Evolutionary conservation across 345 rosid genomes (phyloP), one percentile per base, ranked within the genome.

Genomic region (Eucalyptus camaldulensis): DNA sequence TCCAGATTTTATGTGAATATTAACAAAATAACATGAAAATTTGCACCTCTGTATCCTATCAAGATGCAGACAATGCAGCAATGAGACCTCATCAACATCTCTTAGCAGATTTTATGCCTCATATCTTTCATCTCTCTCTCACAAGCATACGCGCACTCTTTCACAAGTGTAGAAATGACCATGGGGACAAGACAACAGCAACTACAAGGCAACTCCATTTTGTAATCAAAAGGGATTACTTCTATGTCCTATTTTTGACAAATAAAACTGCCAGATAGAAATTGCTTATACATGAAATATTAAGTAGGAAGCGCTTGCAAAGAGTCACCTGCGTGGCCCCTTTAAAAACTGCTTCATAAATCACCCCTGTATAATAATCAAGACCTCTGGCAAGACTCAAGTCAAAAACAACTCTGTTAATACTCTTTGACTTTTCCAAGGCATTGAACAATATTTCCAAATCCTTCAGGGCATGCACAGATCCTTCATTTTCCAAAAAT

Each of bases 381-480:
- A 98, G 99, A 83, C 99, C 99, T 92, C 99, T 95, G 80, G 99
- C 99, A 87, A 98, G 97, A 91, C 99, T 98, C 90, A 98, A 93
- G 91, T 98, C 99, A 92, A 98, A 98, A 89, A 96, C 96, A 88
- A 98, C 94, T 92, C 92, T 97, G 90, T 94, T 89, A 88, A 93
- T 94, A 90, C 98, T 95, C 91, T 94, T 94, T 80, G 99, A 93
- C 92, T 91, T 95, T 22, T 95, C 96, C 24, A 98, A 93, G 91
- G 98, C 98, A 90, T 95, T 95, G 93, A 98, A 98, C 92, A 98
- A 86, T 91, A 97, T 92, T 83, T 91, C 93, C 92, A 98, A 90
- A 88, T 97, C 99, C 65, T 94, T 92, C 91, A 98, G 90, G 72
- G 99, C 99, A 88, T 91, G 91, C 76, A 87, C 92, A 60, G 99